Conservation (phyloP, 495 filamentous ascomycete genomes). For the Aspergillus sclerotiicarbonarius region DNA sequence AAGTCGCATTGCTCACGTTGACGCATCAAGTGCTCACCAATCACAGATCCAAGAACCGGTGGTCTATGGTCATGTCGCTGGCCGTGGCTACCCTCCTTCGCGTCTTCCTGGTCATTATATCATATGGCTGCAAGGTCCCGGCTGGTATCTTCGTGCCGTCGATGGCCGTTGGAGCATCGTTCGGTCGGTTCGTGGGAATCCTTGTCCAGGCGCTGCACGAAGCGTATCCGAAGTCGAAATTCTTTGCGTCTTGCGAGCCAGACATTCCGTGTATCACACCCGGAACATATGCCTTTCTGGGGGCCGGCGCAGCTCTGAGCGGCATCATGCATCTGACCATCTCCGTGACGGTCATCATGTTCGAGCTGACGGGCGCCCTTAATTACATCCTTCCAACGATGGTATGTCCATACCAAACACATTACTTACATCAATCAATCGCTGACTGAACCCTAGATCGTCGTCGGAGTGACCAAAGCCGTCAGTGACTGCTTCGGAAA, state of each 20-base stretch:
- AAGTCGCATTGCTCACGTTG: slow-evolving; percentile 21
- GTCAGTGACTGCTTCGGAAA: slow-evolving; percentile 89
- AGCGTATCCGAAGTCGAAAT: slow-evolving; percentile 72
- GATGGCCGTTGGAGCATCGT: slow-evolving; percentile 94
- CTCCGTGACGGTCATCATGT: slow-evolving; percentile 97
- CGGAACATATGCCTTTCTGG: slow-evolving; percentile 92
- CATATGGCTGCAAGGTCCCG: slow-evolving; percentile 96
- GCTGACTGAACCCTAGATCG: slow-evolving; percentile 58
- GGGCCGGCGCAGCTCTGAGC: slow-evolving; percentile 90
- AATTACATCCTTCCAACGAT: slow-evolving; percentile 97
- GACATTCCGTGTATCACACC: slow-evolving; percentile 97
- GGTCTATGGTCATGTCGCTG: slow-evolving; percentile 77
- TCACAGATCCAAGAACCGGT: slow-evolving; percentile 57
- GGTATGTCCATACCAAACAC: slow-evolving; percentile 42
- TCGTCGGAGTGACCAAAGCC: slow-evolving; percentile 95
- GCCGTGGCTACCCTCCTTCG: slow-evolving; percentile 77
- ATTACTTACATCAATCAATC: background rate
- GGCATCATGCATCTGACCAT: slow-evolving; percentile 98
- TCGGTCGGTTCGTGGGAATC: slow-evolving; percentile 91
- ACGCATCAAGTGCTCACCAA: slow-evolving; percentile 22
- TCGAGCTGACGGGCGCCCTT: slow-evolving; percentile 90
- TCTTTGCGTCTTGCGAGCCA: slow-evolving; percentile 84
- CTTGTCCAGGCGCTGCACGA: slow-evolving; percentile 88
- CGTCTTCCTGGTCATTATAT: slow-evolving; percentile 86
- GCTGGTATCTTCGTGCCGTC: slow-evolving; percentile 97